phyloP scores from a whole-genome alignment of 768 basidiomycete genomes.

The Trametes cinnabarina region DNA sequence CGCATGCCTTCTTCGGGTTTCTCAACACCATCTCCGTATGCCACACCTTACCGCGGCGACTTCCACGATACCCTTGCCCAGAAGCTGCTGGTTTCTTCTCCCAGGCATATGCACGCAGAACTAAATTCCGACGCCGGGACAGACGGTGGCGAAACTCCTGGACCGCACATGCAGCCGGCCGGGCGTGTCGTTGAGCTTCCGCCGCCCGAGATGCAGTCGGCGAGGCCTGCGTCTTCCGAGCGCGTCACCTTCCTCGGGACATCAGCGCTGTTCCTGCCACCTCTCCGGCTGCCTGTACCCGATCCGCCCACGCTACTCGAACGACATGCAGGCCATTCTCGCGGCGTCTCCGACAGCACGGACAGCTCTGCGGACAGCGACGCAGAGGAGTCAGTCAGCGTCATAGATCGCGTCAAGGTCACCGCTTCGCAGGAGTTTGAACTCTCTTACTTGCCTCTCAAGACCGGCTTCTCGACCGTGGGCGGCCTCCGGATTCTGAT shows the following conservation, averaged over 20 bases:
- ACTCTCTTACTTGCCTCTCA: conserved; percentile 57
- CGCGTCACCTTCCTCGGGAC: conserved; percentile 28
- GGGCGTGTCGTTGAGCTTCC: conserved; percentile 20
- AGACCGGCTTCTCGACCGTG: conserved; percentile 56
- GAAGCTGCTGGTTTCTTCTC: conserved; percentile 45
- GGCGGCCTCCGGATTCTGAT: conserved; percentile 75
- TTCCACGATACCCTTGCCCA: conserved; percentile 55
- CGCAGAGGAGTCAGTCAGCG: conserved; percentile 10
- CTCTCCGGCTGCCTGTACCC: conserved; percentile 22
- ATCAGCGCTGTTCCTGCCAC: conserved; percentile 29
- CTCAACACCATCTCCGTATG: conserved; percentile 49
- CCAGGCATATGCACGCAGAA: conserved; percentile 29
- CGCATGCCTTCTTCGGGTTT: conserved; percentile 50
- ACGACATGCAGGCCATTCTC: conserved; percentile 3
- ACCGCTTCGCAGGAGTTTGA: conserved; percentile 57
- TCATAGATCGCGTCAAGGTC: conserved; percentile 28
- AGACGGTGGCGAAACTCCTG: conserved; percentile 24
- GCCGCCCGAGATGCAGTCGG: conserved; percentile 18
- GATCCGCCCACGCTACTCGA: background rate
- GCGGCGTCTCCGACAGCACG: conserved; percentile 21
- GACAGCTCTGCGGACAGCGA: conserved; percentile 25
- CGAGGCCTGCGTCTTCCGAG: background rate
- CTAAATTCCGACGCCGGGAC: conserved; percentile 15
- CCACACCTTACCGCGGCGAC: conserved; percentile 35
- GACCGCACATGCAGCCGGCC: conserved; percentile 3